phyloP scores from a whole-genome alignment of 1,139 yeast species.

The Diutina pseudorugosa region DNA sequence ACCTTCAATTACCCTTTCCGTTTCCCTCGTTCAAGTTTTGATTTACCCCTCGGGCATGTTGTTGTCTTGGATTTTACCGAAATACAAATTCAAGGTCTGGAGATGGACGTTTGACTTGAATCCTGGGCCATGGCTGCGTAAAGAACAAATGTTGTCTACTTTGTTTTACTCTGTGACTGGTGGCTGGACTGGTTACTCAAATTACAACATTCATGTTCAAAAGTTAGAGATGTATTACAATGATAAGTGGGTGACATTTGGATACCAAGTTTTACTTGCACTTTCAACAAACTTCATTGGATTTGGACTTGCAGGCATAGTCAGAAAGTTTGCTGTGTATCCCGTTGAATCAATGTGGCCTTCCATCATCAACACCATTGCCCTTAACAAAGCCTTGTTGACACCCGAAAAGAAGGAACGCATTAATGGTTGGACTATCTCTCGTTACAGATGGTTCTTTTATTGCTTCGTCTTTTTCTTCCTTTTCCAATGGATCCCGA shows the following conservation, averaged over 20 bases:
- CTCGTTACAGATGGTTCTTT: constrained; percentile 35
- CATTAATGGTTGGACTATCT: constrained; percentile 40
- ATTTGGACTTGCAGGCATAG: constrained; percentile 2
- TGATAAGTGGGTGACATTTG: constrained; percentile 27
- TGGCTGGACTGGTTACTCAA: constrained; percentile 26
- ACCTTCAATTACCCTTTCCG: constrained; percentile 32
- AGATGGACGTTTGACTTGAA: constrained; percentile 20
- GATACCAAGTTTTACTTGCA: constrained; percentile 35
- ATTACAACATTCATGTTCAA: constrained; percentile 27
- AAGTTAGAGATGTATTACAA: constrained; percentile 19
- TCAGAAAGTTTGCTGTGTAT: constrained; percentile 42
- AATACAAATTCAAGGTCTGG: constrained; percentile 27
- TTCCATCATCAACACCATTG: constrained; percentile 38
- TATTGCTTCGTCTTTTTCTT: constrained; percentile 23
- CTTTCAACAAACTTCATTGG: constrained; percentile 15
- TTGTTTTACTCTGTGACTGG: constrained; percentile 28
- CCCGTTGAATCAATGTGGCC: constrained; percentile 52
- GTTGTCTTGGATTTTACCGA: constrained; percentile 29
- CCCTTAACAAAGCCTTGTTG: constrained; percentile 41
- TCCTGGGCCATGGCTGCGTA: constrained; percentile 54
- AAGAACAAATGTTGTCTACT: constrained; percentile 58
- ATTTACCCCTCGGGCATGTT: constrained; percentile 44
- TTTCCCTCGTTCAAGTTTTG: constrained; percentile 37
- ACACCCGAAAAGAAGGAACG: constrained; percentile 24
- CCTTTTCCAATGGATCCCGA: constrained; percentile 46